Base-by-base conservation (phyloP, 2,329 filamentous ascomycete species). In the Penicillium freii region DNA sequence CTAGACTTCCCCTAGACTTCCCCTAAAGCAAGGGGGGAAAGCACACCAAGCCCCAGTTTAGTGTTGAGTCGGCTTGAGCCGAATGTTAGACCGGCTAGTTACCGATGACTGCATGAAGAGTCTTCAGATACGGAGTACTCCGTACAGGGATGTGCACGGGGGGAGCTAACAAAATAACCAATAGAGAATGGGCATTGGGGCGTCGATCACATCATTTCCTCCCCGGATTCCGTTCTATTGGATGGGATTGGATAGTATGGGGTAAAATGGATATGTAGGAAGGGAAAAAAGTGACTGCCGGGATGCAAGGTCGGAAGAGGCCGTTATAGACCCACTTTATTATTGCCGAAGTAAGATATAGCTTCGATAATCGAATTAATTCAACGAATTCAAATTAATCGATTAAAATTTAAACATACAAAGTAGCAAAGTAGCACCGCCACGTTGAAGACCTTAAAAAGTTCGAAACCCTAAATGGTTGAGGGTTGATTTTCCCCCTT, bases 321-420 rank as follows among this genome's bases (percentile, higher is more conserved):
- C 54, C 54, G 54, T 52, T 43, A 19, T 33, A 9, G 54, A 52
- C 54, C 54, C 54, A 56, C 54, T 56, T 56, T 46, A 56, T 56
- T 46, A 52, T 52, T 56, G 19, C 54, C 54, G 6, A 33, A 56
- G 54, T 56, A 39, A 51, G 54, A 45, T 46, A 39, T 45, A 51
- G 54, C 47, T 43, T 51, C 8, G 13, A 8, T 27, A 23, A 23
- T 31, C 5, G 4, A 5, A 17, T 34, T 9, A 33, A 33, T 46
- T 7, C 8, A 27, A 23, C 23, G 23, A 23, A 23, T 23, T 23
- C 23, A 23, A 17, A 43, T 27, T 8, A 23, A 15, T 42, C 13
- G 21, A 42, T 27, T 6, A 10, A 43, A 43, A n/a, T 25, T 27
- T 25, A 25, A 23, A 43, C n/a, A 39, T 38, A 11, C 19, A 6